Evolutionary conservation across 202 grass and related monocot genomes (phyloP), one percentile per base, ranked within the genome.

Genomic region (Hordeum pubiflorum): DNA sequence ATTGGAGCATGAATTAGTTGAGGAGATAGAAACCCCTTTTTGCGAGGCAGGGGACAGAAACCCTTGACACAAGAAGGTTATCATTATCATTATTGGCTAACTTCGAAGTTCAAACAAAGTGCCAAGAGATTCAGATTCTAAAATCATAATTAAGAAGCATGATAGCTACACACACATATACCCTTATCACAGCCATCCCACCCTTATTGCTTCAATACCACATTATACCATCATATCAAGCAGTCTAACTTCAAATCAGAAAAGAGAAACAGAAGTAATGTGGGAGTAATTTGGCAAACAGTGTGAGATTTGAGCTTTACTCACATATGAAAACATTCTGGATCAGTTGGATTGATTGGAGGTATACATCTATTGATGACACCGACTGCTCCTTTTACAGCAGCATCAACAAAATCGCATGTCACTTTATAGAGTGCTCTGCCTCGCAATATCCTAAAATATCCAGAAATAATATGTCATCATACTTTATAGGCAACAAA

Each of bases 251-350:
- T 58, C 52, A 61, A 64, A 68, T 12, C 36, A 79, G 32, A 61
- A 72, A 69, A 59, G 20, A 62, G 11, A 31, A 59, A 58, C 6
- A n/a, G 9, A 63, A 17, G 57, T 38, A 24, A 74, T 39, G 57
- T 9, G 2, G 31, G 13, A 61, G 62, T 33, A 27, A 76, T 43
- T 56, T 6, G 33, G 38, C 22, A 41, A 74, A 39, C 18, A 66
- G 27, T 10, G 41, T 39, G 26, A 23, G 26, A 23, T 77, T 83
- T 55, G 22, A n/a, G 29, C 32, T 22, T 67, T 64, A 84, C 96
- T 93, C 81, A 99, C 97, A 99, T 99, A 90, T 96, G 97, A 62
- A 99, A 99, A 88, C 97, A 96, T 68, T 99, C 97, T 24, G 97
- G 97, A 87, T 99, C 97, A 56, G 97, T 99, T 90, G 97, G 97